These are phyloP conservation scores for Sophora flavescens DNA, from an alignment of 306 rosid species.

Conservation along the genomic window DNA sequence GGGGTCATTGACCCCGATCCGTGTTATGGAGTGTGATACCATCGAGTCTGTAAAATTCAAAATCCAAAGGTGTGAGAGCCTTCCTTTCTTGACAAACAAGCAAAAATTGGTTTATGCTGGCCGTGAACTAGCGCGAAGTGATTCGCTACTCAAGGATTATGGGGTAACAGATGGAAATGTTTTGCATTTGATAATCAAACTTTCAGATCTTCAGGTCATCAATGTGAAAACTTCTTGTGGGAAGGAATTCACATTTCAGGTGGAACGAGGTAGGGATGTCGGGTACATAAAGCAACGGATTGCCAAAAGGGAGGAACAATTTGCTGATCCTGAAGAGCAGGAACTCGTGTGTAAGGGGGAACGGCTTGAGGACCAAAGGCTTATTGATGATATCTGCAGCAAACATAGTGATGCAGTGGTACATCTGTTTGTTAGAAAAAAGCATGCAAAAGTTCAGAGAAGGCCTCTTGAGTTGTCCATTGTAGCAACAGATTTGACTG, in stretches of 20 bases:
- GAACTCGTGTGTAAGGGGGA: conserved; percentile 79
- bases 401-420: conserved; percentile 77
- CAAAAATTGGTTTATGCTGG: conserved; percentile 90
- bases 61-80: conserved; percentile 77
- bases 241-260: conserved; percentile 74
- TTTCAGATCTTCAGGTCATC: conserved; percentile 85
- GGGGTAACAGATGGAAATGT: conserved; percentile 81
- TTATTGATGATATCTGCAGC: conserved; percentile 71
- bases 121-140: conserved; percentile 74
- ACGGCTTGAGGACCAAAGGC: conserved; percentile 79
- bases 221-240: conserved; percentile 71
- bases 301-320: conserved; percentile 66
- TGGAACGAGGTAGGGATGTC: conserved; percentile 76
- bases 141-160: conserved; percentile 74
- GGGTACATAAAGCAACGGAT: conserved; percentile 67
- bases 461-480: conserved; percentile 80
- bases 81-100: conserved; percentile 71
- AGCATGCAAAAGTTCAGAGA: conserved; percentile 68
- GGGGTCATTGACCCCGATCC: conserved; percentile 72
- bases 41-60: conserved; percentile 81
- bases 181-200: conserved; percentile 78
- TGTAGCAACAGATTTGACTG: conserved; percentile 59
- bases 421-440: conserved; percentile 70
- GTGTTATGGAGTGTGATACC: conserved; percentile 78
- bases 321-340: conserved; percentile 75